These are phyloP conservation scores for Nicotiana knightiana DNA, from an alignment of 257 asterid genomes.

Conservation along the genomic window DNA sequence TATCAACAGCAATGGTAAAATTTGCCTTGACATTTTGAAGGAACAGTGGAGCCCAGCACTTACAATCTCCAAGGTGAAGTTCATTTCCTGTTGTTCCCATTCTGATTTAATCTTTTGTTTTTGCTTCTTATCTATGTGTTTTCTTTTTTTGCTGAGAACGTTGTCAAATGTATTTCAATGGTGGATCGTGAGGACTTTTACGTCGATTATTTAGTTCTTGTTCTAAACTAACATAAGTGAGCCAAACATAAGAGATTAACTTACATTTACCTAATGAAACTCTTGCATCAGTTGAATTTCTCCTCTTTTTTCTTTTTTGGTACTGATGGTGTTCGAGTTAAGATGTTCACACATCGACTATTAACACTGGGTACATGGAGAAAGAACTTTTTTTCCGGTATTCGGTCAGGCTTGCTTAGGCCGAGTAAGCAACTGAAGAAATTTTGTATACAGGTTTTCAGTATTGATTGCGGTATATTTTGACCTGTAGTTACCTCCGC, in stretches of 20 bases:
- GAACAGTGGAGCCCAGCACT: constrained; percentile 51
- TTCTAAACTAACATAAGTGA: neutral
- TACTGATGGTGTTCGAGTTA: too few species aligned
- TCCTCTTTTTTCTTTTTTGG: too few species aligned
- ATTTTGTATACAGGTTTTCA: too few species aligned
- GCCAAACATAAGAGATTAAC: neutral
- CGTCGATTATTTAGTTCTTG: neutral
- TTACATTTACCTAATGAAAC: neutral
- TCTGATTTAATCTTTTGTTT: neutral
- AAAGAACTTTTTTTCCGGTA: too few species aligned
- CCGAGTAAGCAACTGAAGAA: too few species aligned
- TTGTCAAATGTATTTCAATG: neutral
- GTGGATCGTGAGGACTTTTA: neutral
- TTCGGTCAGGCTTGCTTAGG: too few species aligned
- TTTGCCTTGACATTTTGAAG: constrained; percentile 39
- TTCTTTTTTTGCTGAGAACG: too few species aligned
- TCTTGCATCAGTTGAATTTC: neutral
- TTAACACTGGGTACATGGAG: too few species aligned
- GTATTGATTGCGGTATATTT: too few species aligned
- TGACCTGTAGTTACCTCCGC: too few species aligned
- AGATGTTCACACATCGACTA: too few species aligned
- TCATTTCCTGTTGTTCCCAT: neutral
- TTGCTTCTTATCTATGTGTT: neutral
- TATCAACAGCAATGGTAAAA: constrained; percentile 39
- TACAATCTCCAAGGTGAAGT: constrained; percentile 34